Conservation (phyloP, 2,329 filamentous ascomycete species). For the Fusarium transvaalense region DNA sequence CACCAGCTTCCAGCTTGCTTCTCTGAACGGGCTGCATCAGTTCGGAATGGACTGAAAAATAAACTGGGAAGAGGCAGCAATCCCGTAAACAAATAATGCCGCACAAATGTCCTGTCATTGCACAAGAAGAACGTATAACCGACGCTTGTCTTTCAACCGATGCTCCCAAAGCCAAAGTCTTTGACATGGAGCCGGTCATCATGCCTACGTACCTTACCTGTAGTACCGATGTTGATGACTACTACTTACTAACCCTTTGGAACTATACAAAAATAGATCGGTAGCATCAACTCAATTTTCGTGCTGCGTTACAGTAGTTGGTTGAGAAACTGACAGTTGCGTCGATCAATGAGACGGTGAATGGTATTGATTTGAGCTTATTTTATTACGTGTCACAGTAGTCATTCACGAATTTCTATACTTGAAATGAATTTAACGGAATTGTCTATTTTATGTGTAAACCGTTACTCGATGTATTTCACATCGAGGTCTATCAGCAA, state of each 20-base stretch:
- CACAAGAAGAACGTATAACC: not conserved
- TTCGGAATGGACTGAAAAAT: slow-evolving; percentile 6
- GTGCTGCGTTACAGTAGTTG: not conserved
- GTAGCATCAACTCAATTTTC: not conserved
- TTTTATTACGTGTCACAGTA: not conserved
- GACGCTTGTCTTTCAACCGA: not conserved
- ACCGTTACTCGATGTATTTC: slow-evolving; percentile 31
- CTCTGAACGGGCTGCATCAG: slow-evolving; percentile 13
- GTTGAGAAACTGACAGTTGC: not conserved
- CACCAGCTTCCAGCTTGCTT: slow-evolving; percentile 5
- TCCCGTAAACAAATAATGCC: slow-evolving; percentile 4
- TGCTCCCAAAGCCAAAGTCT: not conserved
- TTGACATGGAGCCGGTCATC: not conserved
- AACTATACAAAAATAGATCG: not conserved
- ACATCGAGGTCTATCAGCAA: slow-evolving; percentile 33
- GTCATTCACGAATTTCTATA: not conserved
- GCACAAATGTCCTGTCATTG: not conserved
- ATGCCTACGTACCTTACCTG: not conserved
- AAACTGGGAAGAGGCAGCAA: slow-evolving; percentile 3
- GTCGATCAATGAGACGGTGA: not conserved
- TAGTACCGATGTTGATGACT: not conserved
- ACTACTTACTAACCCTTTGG: not conserved
- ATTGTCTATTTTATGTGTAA: slow-evolving; percentile 45
- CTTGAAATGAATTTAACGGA: slow-evolving; percentile 7
- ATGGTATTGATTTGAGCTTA: not conserved